Evolutionary conservation across 352 stramenopile genomes (phyloP).

Genomic region (Pythium monospermum): DNA sequence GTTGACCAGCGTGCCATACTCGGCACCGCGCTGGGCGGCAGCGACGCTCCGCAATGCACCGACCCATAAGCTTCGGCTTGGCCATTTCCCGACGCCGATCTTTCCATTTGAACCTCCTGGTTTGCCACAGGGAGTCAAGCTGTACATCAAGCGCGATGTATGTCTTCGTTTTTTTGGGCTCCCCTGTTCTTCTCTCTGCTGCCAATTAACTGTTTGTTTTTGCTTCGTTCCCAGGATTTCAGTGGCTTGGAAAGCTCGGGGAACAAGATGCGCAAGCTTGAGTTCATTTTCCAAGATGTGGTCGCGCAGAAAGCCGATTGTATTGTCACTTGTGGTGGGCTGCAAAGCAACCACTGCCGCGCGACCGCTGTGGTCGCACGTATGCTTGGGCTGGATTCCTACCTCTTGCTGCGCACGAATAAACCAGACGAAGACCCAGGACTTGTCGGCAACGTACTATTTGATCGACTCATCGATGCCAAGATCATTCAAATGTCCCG

Average conservation of each 20-base stretch:
- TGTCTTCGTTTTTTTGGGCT: neutral
- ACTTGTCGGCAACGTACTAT: constrained; percentile 71
- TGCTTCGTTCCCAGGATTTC: constrained; percentile 45
- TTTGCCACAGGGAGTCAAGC: constrained; percentile 55
- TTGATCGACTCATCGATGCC: constrained; percentile 71
- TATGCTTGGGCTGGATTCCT: constrained; percentile 90
- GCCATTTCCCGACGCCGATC: constrained; percentile 81
- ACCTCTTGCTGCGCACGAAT: constrained; percentile 86
- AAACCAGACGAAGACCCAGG: constrained; percentile 64
- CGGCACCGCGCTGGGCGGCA: constrained; percentile 50
- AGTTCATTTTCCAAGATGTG: constrained; percentile 92
- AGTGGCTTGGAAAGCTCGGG: constrained; percentile 90
- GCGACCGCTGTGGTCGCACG: constrained; percentile 76
- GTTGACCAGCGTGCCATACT: constrained; percentile 61
- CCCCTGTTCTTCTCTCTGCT: neutral
- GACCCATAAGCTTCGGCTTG: constrained; percentile 44
- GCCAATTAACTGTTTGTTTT: neutral
- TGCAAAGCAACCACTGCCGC: constrained; percentile 94
- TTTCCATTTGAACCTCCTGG: constrained; percentile 67
- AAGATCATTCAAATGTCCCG: constrained; percentile 77
- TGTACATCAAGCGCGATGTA: constrained; percentile 85
- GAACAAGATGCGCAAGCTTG: constrained; percentile 95
- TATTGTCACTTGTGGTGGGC: constrained; percentile 90
- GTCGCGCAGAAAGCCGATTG: constrained; percentile 80
- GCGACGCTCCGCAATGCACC: constrained; percentile 38